Percentiles rank a stretch among this genome's conserved stretches.
phyloP scores from a whole-genome alignment of 2,329 filamentous ascomycete genomes.

The Hypoxylon sp. region DNA sequence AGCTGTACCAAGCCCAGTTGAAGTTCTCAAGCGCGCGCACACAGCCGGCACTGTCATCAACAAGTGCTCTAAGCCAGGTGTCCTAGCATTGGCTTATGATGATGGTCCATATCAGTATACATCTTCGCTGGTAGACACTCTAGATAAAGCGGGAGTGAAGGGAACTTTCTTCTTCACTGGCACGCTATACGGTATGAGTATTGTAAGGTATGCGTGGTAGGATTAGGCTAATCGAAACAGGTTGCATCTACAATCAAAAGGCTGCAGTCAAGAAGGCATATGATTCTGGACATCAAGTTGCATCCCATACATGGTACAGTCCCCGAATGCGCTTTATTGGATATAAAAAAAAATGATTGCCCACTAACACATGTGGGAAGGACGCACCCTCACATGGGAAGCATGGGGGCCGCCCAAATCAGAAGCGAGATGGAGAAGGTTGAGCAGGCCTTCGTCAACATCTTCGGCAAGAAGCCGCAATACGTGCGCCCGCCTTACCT shows the following conservation, averaged over 20 bases:
- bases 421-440: constrained; percentile 65
- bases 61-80: constrained; percentile 61
- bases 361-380: constrained; percentile 38
- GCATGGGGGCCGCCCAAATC: constrained; percentile 58
- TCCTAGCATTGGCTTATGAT: constrained; percentile 68
- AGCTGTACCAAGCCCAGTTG: constrained; percentile 57
- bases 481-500: constrained; percentile 68
- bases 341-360: background rate
- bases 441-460: constrained; percentile 66
- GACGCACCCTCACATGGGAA: constrained; percentile 64
- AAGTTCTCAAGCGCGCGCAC: constrained; percentile 60
- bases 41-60: constrained; percentile 62
- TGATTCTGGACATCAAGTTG: constrained; percentile 67
- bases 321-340: background rate
- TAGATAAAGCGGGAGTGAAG: constrained; percentile 64
- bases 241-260: constrained; percentile 65
- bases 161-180: constrained; percentile 70
- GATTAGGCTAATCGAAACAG: constrained; percentile 39
- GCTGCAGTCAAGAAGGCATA: constrained; percentile 69
- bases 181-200: constrained; percentile 60
- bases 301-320: constrained; percentile 66
- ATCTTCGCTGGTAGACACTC: constrained; percentile 64
- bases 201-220: background rate
- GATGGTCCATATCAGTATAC: constrained; percentile 68
- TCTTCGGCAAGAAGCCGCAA: constrained; percentile 64